Evolutionary conservation across 371 early-diverging fungal genomes (phyloP), one percentile per base, ranked within the genome.

Genomic region (Smittium culicis): DNA sequence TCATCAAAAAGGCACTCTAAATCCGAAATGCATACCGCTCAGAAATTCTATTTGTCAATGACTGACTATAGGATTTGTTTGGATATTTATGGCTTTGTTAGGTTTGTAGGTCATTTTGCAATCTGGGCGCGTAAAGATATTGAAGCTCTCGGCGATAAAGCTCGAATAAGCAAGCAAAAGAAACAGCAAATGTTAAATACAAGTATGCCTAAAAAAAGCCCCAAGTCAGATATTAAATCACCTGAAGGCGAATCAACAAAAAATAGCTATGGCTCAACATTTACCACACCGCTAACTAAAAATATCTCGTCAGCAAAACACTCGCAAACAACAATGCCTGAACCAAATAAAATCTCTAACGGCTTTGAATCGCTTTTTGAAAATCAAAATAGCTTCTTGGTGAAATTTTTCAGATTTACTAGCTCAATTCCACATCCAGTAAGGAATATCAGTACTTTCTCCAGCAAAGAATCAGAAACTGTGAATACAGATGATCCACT

Each of bases 91-190:
- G 72, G 65, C 20, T 78, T 78, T 74, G 72, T 73, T 28, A 69
- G 69, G 28, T 75, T 78, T 35, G 71, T 78, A 72, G 73, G 69
- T 25, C 70, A 73, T 45, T 68, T 78, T 17, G 72, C 79, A 54
- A 71, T 76, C 54, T 78, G 79, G 79, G 79, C 74, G 68, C 69
- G 71, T 20, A 71, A 71, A 65, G 75, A 63, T 63, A 33, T 63
- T 63, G 35, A n/a, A 14, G n/a, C 5, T 25, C 34, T 27, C 5
- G 20, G 45, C 20, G 45, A 45, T 45, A 45, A 20, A 45, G 25
- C 60, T 59, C 5, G 60, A 32, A 32, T 29, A 5, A 27, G 32
- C 28, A 32, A 59, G n/a, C 60, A 59, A 59, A 32, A 59, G 60
- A 27, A 59, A 59, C 30, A 32, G n/a, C 60, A 32, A 29, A 32